phyloP scores from a whole-genome alignment of 2,329 filamentous ascomycete species.

The Cercospora janseana region DNA sequence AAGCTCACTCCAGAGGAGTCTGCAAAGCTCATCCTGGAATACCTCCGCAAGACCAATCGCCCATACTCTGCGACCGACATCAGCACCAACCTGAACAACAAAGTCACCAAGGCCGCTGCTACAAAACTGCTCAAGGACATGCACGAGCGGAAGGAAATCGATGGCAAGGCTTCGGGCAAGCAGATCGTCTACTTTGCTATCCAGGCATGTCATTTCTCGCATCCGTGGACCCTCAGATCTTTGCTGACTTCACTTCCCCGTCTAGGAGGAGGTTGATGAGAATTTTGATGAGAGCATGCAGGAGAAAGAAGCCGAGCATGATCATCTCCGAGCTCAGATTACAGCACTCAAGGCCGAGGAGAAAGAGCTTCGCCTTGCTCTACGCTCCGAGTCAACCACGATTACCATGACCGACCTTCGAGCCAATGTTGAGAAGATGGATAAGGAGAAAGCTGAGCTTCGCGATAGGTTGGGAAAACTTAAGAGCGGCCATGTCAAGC shows the following conservation, averaged over 20 bases:
- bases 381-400: constrained; percentile 48
- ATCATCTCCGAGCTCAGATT: constrained; percentile 47
- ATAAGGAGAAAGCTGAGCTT: constrained; percentile 46
- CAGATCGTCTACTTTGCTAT: constrained; percentile 60
- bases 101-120: constrained; percentile 49
- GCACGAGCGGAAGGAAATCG: constrained; percentile 59
- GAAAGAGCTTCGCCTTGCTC: constrained; percentile 50
- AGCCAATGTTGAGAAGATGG: constrained; percentile 44
- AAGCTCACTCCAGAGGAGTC: constrained; percentile 36
- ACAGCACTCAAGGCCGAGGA: constrained; percentile 47
- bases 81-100: constrained; percentile 38
- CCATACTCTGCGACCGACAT: constrained; percentile 40
- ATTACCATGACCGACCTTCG: constrained; percentile 54
- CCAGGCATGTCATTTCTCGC: constrained; percentile 38
- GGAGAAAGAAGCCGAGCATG: constrained; percentile 51
- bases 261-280: constrained; percentile 52
- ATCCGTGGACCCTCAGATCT: background rate
- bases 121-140: constrained; percentile 63
- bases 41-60: constrained; percentile 36
- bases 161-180: constrained; percentile 58
- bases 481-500: constrained; percentile 44
- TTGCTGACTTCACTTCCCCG: background rate
- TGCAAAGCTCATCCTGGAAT: constrained; percentile 33
- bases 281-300: constrained; percentile 50
- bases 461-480: constrained; percentile 43